Base-by-base conservation (phyloP, 352 stramenopile species). In the Phytophthora ohioensis region DNA sequence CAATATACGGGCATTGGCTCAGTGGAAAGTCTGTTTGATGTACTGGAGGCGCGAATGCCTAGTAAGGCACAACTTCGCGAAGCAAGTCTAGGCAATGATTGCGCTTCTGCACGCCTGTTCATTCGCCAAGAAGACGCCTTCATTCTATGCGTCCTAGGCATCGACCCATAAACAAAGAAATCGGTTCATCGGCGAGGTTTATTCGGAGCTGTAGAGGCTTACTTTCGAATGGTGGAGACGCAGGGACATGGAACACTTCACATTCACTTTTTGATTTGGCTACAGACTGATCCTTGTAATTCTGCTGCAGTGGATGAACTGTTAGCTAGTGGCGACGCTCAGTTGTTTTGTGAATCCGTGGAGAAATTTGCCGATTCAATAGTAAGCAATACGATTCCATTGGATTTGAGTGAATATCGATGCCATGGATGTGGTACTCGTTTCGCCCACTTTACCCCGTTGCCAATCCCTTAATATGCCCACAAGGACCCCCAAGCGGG, bases 1-100 rank as follows among this genome's bases (percentile, higher is more conserved):
- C 51, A 56, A n/a, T 68, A 68, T 42, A 36, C 51, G 1, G 60
- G 60, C 5, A 51, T 56, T 43, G 57, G 15, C 0, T 42, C 11
- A 2, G 51, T 62, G 3, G 49, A 60, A 1, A 55, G 9, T 8
- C 11, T 67, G 4, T 54, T 60, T 47, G 31, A 60, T 17, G 27
- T 10, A 30, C 27, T 27, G 4, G 4, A 21, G 30, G 4, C 49
- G 7, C 2, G 3, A 15, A 3, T 45, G 6, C 49, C 34, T 4
- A 7, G 5, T n/a, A 3, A 30, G 4, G 15, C 15, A 10, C 5
- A 3, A 4, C 8, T 54, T 7, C 0, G 12, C 0, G 12, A 12
- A 11, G 17, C 34, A n/a, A 1, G 5, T 11, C 42, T 12, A 11
- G 30, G 31, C 0, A 56, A 67, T n/a, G 51, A 62, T 27, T 4